phyloP scores from a whole-genome alignment of 2,329 filamentous ascomycete genomes.

The Bipolaris oryzae region DNA sequence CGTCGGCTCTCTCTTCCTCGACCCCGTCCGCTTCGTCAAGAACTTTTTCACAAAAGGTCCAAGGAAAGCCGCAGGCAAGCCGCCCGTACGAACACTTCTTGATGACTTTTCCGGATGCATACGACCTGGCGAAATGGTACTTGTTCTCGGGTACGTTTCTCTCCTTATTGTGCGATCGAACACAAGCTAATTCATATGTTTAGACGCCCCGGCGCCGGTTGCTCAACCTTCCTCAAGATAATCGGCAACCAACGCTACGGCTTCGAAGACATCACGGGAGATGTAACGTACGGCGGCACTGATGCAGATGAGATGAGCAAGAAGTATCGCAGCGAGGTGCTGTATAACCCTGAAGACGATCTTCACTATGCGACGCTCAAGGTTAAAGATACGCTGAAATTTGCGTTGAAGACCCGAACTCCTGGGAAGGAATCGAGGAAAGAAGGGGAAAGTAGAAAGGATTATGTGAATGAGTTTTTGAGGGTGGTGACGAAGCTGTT shows the following conservation, averaged over 20 bases:
- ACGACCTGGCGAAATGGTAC: slow-evolving; percentile 73
- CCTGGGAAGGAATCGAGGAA: slow-evolving; percentile 66
- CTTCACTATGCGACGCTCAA: slow-evolving; percentile 79
- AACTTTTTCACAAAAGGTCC: slow-evolving; percentile 57
- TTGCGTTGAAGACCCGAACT: slow-evolving; percentile 72
- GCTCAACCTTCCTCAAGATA: slow-evolving; percentile 73
- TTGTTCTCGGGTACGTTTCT: slow-evolving; percentile 62
- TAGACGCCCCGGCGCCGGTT: slow-evolving; percentile 69
- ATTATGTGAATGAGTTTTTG: slow-evolving; percentile 67
- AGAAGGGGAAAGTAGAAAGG: slow-evolving; percentile 64
- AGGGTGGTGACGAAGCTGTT: slow-evolving; percentile 73
- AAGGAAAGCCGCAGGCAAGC: slow-evolving; percentile 52
- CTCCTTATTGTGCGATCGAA: background rate
- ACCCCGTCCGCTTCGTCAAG: slow-evolving; percentile 60
- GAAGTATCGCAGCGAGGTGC: slow-evolving; percentile 67
- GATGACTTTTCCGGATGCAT: slow-evolving; percentile 71
- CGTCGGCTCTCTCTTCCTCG: slow-evolving; percentile 65
- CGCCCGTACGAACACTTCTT: slow-evolving; percentile 68
- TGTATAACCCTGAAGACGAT: slow-evolving; percentile 81
- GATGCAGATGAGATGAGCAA: slow-evolving; percentile 58
- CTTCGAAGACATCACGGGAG: slow-evolving; percentile 63
- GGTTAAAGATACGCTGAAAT: slow-evolving; percentile 74
- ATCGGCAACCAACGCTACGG: slow-evolving; percentile 68
- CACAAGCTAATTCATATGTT: background rate
- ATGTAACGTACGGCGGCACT: slow-evolving; percentile 62